Conservation (phyloP, 805 yeast species). For the Candida caryicola region DNA sequence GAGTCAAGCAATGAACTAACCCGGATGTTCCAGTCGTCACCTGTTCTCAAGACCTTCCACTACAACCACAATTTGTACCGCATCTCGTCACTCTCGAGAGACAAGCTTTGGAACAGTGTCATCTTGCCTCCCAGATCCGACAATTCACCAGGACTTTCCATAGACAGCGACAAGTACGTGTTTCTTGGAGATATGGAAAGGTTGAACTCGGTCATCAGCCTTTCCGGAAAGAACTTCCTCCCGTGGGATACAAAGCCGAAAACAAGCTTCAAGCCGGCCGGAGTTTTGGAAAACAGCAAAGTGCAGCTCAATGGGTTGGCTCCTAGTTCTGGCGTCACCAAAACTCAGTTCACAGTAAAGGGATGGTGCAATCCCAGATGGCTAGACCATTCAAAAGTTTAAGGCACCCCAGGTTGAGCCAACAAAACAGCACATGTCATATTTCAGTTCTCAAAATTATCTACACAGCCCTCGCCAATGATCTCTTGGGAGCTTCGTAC, state of each 20-base stretch:
- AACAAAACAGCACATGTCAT: too few relatives aligned
- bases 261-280: slow-evolving; percentile 28
- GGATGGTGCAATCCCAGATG: slow-evolving; percentile 51
- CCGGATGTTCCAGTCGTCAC: slow-evolving; percentile 11
- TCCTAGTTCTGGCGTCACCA: slow-evolving; percentile 39
- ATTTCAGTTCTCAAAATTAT: too few relatives aligned
- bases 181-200: slow-evolving; percentile 20
- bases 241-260: slow-evolving; percentile 9
- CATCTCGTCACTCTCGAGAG: slow-evolving; percentile 43
- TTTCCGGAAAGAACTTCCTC: slow-evolving; percentile 7
- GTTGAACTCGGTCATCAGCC: slow-evolving; percentile 3
- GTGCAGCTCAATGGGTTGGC: slow-evolving; percentile 27
- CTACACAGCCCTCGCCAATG: too few relatives aligned
- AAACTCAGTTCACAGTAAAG: slow-evolving; percentile 46
- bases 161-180: slow-evolving; percentile 22
- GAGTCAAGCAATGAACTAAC: slow-evolving; percentile 12
- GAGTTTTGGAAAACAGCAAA: slow-evolving; percentile 22
- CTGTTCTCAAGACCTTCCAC: slow-evolving; percentile 26
- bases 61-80: slow-evolving; percentile 23
- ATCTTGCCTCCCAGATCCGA: slow-evolving; percentile 53
- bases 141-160: slow-evolving; percentile 17
- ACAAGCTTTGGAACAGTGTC: slow-evolving; percentile 53
- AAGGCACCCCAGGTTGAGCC: too few relatives aligned
- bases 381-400: slow-evolving; percentile 19
- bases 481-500: too few relatives aligned